A percentile compares a stretch with the other conserved stretches of the same genome.
Conservation (phyloP, 2,329 filamentous ascomycete genomes). For the Fusarium fujikuroi region DNA sequence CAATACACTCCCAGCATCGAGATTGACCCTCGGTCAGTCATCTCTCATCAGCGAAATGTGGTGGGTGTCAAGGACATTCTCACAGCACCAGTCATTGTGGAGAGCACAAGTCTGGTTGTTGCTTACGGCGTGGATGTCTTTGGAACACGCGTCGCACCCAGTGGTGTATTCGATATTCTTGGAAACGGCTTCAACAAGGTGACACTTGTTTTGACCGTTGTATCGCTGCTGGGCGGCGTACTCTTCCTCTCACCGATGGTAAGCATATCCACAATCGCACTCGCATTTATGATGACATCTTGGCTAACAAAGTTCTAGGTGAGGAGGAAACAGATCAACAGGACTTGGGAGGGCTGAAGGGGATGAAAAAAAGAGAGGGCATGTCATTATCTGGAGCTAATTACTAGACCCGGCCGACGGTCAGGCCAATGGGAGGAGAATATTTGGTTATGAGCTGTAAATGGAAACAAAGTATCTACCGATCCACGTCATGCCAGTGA, state of each 20-base stretch:
- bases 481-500: background rate
- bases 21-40: conserved; percentile 81
- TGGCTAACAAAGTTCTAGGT: conserved; percentile 57
- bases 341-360: conserved; percentile 64
- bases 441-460: conserved; percentile 37
- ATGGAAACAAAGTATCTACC: conserved; percentile 33
- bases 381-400: conserved; percentile 34
- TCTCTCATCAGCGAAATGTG: conserved; percentile 86
- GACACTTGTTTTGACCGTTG: conserved; percentile 84
- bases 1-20: conserved; percentile 82
- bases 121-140: conserved; percentile 92
- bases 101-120: conserved; percentile 91
- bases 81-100: conserved; percentile 80
- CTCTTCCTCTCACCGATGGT: conserved; percentile 86
- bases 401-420: conserved; percentile 18
- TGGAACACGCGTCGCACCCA: conserved; percentile 86
- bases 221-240: conserved; percentile 81
- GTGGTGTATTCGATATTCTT: conserved; percentile 89
- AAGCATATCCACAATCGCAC: conserved; percentile 53
- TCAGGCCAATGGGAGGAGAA: conserved; percentile 20
- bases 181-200: conserved; percentile 95
- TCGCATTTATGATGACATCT: background rate
- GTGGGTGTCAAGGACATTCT: conserved; percentile 79
- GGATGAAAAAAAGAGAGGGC: conserved; percentile 15
- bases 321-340: conserved; percentile 75